phyloP scores from a whole-genome alignment of 2,329 filamentous ascomycete species.

The Cladophialophora exuberans region DNA sequence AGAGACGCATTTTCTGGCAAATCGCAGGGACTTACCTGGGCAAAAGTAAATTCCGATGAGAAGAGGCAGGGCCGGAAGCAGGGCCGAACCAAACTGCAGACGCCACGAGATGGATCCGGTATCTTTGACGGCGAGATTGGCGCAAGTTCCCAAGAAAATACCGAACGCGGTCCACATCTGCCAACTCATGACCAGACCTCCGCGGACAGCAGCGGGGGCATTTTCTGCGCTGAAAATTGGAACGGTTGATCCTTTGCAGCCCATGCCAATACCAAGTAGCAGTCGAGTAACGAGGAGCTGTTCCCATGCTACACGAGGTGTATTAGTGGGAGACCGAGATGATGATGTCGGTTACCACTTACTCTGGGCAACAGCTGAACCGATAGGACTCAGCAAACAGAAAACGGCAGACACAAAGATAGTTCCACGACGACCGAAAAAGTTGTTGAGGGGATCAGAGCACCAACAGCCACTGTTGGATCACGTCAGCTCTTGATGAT shows the following conservation, averaged over 20 bases:
- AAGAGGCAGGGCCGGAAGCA: constrained; percentile 66
- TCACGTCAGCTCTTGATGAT: constrained; percentile 56
- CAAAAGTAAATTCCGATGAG: constrained; percentile 63
- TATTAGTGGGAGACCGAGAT: neutral
- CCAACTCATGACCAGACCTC: constrained; percentile 82
- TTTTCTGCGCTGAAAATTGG: constrained; percentile 79
- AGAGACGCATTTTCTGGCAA: constrained; percentile 53
- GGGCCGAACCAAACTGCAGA: constrained; percentile 66
- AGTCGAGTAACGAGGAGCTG: constrained; percentile 73
- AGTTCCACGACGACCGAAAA: constrained; percentile 70
- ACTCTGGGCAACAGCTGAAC: constrained; percentile 65
- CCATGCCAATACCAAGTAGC: constrained; percentile 76
- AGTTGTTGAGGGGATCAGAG: constrained; percentile 71
- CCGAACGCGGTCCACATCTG: constrained; percentile 62
- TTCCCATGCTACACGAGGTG: constrained; percentile 54
- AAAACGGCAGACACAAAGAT: constrained; percentile 62
- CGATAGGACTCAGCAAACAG: constrained; percentile 66
- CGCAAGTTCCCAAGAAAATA: constrained; percentile 68
- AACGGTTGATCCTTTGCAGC: constrained; percentile 73
- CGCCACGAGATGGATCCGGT: constrained; percentile 65
- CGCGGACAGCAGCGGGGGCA: constrained; percentile 69
- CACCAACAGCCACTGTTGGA: constrained; percentile 72
- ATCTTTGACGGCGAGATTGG: constrained; percentile 67
- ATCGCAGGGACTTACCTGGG: constrained; percentile 50
- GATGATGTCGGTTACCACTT: neutral